Evolutionary conservation across 139 green algal genomes (phyloP).

Genomic region (Tetraselmis chui): DNA sequence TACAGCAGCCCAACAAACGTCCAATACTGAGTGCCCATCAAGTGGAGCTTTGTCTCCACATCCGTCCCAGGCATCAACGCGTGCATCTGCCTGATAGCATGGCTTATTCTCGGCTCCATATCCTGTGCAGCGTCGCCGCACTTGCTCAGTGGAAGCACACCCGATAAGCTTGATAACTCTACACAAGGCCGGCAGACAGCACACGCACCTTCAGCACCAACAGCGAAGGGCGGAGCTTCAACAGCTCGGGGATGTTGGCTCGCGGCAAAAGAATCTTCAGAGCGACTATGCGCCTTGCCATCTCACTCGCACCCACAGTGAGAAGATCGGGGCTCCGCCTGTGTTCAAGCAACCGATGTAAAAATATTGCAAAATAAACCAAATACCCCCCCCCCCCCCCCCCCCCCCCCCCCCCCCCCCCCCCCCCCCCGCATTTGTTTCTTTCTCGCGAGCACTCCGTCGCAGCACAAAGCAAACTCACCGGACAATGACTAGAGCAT

Average conservation of each 20-base stretch:
- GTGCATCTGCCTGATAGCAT: not conserved
- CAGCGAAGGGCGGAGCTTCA: not conserved
- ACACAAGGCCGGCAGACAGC: not conserved
- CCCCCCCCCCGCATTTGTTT: too few species aligned
- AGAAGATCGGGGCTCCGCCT: not conserved
- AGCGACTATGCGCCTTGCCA: not conserved
- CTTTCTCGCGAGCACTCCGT: not conserved
- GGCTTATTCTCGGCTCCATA: not conserved
- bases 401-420: too few species aligned
- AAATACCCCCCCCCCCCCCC: too few species aligned
- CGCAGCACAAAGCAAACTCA: not conserved
- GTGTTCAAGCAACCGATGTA: too few species aligned
- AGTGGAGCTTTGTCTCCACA: not conserved
- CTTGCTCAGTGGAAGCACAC: not conserved
- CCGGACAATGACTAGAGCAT: not conserved
- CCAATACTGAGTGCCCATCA: not conserved
- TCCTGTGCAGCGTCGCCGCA: not conserved
- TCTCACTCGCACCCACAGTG: not conserved
- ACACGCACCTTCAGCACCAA: not conserved
- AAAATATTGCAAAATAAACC: not conserved
- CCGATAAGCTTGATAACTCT: not conserved
- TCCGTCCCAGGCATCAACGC: not conserved
- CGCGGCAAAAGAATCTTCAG: not conserved
- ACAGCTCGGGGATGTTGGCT: not conserved
- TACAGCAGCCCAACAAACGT: not conserved